phyloP scores from a whole-genome alignment of 495 filamentous ascomycete genomes.

The Penicillium coprophilum region DNA sequence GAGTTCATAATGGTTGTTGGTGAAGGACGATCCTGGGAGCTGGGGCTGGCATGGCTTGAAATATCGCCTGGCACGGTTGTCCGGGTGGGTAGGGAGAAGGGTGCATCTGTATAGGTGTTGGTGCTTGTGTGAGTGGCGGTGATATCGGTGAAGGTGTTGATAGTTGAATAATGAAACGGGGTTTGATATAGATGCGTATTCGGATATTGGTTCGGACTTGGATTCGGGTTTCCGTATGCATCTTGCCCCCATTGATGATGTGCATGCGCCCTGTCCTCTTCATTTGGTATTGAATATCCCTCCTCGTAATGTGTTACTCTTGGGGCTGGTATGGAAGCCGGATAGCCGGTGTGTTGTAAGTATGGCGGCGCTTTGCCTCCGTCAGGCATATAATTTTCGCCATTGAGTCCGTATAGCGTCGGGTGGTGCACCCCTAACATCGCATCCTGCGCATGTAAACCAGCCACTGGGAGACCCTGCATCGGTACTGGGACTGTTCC shows the following conservation, averaged over 20 bases:
- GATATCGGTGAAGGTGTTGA: constrained; percentile 4
- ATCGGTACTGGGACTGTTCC: constrained; percentile 4
- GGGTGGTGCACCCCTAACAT: not conserved
- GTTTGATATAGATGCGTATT: constrained; percentile 3
- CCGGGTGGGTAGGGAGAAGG: not conserved
- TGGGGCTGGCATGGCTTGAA: not conserved
- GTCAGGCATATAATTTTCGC: not conserved
- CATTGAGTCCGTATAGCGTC: not conserved
- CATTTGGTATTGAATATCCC: constrained; percentile 3
- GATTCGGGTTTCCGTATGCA: constrained; percentile 8
- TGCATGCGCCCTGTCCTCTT: constrained; percentile 4
- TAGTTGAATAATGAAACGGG: constrained; percentile 15
- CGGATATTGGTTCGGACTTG: not conserved
- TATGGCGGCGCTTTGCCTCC: not conserved
- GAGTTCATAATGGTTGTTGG: constrained; percentile 11
- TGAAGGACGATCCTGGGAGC: not conserved
- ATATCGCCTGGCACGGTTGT: constrained; percentile 1
- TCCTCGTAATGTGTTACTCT: not conserved
- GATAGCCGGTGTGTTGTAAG: not conserved
- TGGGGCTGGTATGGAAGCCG: not conserved
- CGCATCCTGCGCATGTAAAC: not conserved
- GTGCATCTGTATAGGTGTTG: not conserved
- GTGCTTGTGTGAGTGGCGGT: not conserved
- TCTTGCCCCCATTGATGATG: constrained; percentile 20
- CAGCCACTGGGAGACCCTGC: constrained; percentile 11